These are phyloP conservation scores for Phytophthora pinifolia DNA, from an alignment of 352 stramenopile species.

Conservation along the genomic window DNA sequence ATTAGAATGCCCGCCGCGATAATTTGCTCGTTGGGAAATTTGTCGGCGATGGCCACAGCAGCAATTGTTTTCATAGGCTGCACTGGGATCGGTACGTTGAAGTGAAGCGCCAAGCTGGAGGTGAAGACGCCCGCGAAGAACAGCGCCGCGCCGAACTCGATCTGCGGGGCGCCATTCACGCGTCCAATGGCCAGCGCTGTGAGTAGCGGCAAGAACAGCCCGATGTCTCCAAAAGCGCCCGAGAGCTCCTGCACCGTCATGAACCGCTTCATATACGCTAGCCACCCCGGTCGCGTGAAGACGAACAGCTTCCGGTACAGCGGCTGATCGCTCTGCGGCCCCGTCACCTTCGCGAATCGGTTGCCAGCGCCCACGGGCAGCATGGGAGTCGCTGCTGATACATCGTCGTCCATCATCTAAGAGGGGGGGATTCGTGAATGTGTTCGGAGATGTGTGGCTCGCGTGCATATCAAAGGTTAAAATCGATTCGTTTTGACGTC, in stretches of 20 bases:
- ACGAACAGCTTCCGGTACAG: constrained; percentile 57
- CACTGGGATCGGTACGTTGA: constrained; percentile 94
- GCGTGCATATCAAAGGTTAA: constrained; percentile 24
- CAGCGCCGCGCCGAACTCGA: constrained; percentile 89
- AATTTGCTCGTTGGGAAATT: constrained; percentile 74
- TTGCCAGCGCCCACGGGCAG: constrained; percentile 29
- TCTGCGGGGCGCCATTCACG: constrained; percentile 63
- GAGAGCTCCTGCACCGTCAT: constrained; percentile 81
- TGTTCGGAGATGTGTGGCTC: not conserved
- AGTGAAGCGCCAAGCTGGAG: constrained; percentile 77
- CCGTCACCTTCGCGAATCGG: constrained; percentile 45
- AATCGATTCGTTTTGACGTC: no score
- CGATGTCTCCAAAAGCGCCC: constrained; percentile 92
- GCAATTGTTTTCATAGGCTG: constrained; percentile 96
- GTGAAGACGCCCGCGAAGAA: constrained; percentile 93
- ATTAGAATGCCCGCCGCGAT: constrained; percentile 88
- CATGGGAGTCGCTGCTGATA: constrained; percentile 29
- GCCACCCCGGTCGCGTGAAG: constrained; percentile 54
- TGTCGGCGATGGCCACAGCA: constrained; percentile 87
- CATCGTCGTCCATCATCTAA: constrained; percentile 20
- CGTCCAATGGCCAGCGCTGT: constrained; percentile 87
- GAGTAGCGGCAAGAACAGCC: constrained; percentile 93
- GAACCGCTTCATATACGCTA: constrained; percentile 61
- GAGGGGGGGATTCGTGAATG: constrained; percentile 12
- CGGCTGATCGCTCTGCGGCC: constrained; percentile 46